These are phyloP conservation scores for Sungouiella thailandica DNA, from an alignment of 805 yeast genomes.

Conservation along the genomic window DNA sequence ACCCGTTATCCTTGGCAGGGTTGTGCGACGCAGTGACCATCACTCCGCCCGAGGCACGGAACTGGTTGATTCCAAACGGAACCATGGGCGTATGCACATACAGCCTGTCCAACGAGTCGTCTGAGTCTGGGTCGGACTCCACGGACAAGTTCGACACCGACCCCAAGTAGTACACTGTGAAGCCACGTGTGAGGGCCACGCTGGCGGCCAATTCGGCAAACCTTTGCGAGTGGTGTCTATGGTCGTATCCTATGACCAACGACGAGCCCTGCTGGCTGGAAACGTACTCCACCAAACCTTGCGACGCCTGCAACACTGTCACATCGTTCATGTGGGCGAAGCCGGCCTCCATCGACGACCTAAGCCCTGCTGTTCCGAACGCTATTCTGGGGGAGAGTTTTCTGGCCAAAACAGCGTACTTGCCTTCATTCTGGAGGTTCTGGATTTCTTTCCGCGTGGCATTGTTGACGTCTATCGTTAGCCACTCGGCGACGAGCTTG, in stretches of 20 bases:
- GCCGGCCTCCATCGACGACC: slow-evolving; percentile 89
- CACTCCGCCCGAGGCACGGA: slow-evolving; percentile 70
- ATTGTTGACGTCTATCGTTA: slow-evolving; percentile 31
- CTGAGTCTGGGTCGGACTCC: slow-evolving; percentile 10
- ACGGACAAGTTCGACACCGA: slow-evolving; percentile 28
- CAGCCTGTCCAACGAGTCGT: slow-evolving; percentile 2
- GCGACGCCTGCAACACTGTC: slow-evolving; percentile 86
- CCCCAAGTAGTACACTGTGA: slow-evolving; percentile 63
- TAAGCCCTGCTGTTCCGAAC: slow-evolving; percentile 92
- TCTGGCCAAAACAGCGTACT: slow-evolving; percentile 43
- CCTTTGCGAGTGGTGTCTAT: slow-evolving; percentile 70
- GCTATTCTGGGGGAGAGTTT: slow-evolving; percentile 58
- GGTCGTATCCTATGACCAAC: slow-evolving; percentile 88
- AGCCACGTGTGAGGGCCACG: slow-evolving; percentile 64
- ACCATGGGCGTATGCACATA: slow-evolving; percentile 84
- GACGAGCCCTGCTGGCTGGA: slow-evolving; percentile 19
- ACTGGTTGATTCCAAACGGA: slow-evolving; percentile 73
- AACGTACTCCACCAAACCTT: slow-evolving; percentile 61
- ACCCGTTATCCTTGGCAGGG: slow-evolving; percentile 85
- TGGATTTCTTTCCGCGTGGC: slow-evolving; percentile 54
- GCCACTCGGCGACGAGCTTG: slow-evolving; percentile 30
- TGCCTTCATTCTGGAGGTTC: slow-evolving; percentile 31
- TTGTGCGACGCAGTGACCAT: slow-evolving; percentile 93
- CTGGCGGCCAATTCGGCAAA: slow-evolving; percentile 79
- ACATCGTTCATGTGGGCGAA: slow-evolving; percentile 84